phyloP scores from a whole-genome alignment of 495 filamentous ascomycete genomes.

The Aspergillus diversus region DNA sequence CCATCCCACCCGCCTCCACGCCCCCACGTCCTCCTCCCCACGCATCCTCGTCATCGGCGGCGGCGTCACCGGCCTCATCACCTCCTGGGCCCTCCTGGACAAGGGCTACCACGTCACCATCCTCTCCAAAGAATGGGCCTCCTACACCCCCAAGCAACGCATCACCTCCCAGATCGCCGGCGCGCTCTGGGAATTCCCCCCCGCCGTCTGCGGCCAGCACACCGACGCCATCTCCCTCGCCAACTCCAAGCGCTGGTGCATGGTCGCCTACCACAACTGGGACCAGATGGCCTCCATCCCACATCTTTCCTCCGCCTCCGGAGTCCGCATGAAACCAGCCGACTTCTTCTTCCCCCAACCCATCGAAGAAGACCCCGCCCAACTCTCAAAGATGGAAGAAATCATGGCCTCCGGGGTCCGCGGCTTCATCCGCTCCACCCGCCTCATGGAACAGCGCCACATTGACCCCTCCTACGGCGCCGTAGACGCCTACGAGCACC shows the following conservation, averaged over 20 bases:
- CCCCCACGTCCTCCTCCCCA: not conserved
- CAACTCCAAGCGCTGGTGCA: constrained; percentile 16
- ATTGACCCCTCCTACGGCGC: not conserved
- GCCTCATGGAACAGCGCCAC: not conserved
- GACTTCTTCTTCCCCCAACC: constrained; percentile 3
- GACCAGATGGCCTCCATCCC: not conserved
- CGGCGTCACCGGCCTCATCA: constrained; percentile 49
- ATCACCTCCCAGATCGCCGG: constrained; percentile 56
- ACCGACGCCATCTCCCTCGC: constrained; percentile 11
- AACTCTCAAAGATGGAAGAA: not conserved
- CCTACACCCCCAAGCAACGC: constrained; percentile 29
- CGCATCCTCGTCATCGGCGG: constrained; percentile 47
- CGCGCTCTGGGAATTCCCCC: constrained; percentile 56
- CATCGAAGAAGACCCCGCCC: not conserved
- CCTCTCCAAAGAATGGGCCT: constrained; percentile 49
- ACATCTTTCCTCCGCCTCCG: not conserved
- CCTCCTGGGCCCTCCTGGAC: constrained; percentile 52
- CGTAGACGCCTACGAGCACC: constrained; percentile 49
- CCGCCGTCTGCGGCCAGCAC: constrained; percentile 53
- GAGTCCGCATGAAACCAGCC: constrained; percentile 12
- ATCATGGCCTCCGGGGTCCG: not conserved
- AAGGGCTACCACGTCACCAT: constrained; percentile 53
- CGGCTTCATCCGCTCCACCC: constrained; percentile 1
- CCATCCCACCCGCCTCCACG: too few relatives aligned
- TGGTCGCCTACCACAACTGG: constrained; percentile 11